Base-by-base conservation (phyloP, 768 basidiomycete genomes). In the Pulveroboletus sp. region DNA sequence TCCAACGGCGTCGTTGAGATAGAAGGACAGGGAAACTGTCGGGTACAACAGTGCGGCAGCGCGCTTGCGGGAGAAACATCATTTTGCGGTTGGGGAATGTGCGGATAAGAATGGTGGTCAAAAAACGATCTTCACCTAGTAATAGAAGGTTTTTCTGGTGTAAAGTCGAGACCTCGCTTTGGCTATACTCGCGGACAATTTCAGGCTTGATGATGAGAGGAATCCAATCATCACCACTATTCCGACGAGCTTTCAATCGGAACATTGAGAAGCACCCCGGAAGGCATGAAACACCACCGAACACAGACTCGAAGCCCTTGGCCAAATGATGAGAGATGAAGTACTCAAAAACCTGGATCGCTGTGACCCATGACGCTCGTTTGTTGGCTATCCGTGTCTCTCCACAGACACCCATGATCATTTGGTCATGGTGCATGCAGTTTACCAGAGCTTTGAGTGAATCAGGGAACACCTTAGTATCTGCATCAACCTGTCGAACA, bases 251-350 rank as follows among this genome's bases (percentile, higher is more conserved):
- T 69, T 99, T 99, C 64, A 99, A 77, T 46, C 96, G 79, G 72
- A 98, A 98, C 95, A 99, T 99, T 46, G 93, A 96, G 74, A 99
- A 99, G 70, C 96, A 99, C n/a, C 96, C 96, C 0, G 96, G 96
- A 27, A 98, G 76, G 75, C 96, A 99, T 11, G 96, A 93, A 50
- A 99, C 96, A 81, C 96, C 96, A 64, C 96, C 96, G 62, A 99
- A 98, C 24, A 96, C 93, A 18, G 96, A 93, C 69, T 99, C 96
- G 71, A 99, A 99, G 7, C 92, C 94, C 69, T 99, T 99, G 54
- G 95, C 90, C 46, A 93, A 80, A 68, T 99, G 95, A 70, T 99
- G 96, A 33, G 94, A 97, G 64, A 99, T 98, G 71, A 97, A 99
- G 70, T 99, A 99, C 67, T 94, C 92, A 65, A 93, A 94, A 37